Base-by-base conservation (phyloP, 495 filamentous ascomycete species). In the Oleoguttula mirabilis region DNA sequence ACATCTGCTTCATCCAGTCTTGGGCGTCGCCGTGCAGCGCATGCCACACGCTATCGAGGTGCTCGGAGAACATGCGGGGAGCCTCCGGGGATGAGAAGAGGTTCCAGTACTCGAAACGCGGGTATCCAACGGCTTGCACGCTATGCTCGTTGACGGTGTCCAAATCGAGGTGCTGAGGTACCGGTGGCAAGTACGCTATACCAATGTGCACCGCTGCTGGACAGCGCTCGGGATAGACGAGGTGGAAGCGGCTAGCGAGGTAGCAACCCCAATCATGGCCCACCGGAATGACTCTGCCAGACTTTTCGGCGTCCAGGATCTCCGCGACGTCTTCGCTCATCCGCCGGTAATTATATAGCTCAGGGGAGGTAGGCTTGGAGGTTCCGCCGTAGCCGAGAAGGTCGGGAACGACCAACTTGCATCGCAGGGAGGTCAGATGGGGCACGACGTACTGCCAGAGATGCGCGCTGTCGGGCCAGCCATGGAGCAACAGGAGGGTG, bases 201-300 rank as follows among this genome's bases (percentile, higher is more conserved):
- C 24, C 27, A 25, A 52, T 14, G n/a, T 28, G 32, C 20, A 39
- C 28, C 5, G 47, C n/a, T 3, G 27, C 51, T 8, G 27, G 33
- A 25, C 39, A 49, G 22, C 30, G 48, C 6, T 41, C 36, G 16
- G 28, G 46, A 14, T 48, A 24, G 22, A 38, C 40, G 15, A 40
- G 12, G 21, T 43, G 27, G 28, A 55, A 30, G 1, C 31, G 10
- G 11, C 35, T 20, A n/a, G 28, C 21, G 15, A 52, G 15, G 8
- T 28, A 27, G 16, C 36, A 38, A 38, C 52, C 52, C 33, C 47
- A 55, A 27, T 55, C 52, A 37, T 55, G 52, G 19, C 52, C 52
- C 33, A 55, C 22, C 5, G 34, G 16, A 28, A 55, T 39, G 32
- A 47, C 27, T 8, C 41, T 44, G 15, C 25, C 22, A 32, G 52